Evolutionary conservation across 2,329 filamentous ascomycete genomes (phyloP).

Genomic region (Penicillium sp.): DNA sequence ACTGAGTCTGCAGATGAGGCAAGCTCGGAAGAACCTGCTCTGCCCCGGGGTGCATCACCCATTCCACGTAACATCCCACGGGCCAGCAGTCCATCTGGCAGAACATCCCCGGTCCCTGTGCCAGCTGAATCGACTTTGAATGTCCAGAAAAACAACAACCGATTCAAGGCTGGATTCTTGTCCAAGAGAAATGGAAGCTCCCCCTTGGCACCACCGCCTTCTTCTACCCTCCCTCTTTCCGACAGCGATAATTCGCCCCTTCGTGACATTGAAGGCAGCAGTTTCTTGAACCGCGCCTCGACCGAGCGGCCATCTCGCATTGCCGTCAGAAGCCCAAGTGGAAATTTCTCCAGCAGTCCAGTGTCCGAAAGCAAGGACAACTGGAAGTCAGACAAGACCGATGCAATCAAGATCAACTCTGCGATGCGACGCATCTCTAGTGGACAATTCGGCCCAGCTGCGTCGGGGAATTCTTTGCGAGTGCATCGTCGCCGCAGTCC

Average conservation of each 20-base stretch:
- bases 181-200: conserved; percentile 63
- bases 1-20: conserved; percentile 53
- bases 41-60: conserved; percentile 51
- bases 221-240: conserved; percentile 56
- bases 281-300: conserved; percentile 46
- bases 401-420: conserved; percentile 50
- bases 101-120: conserved; percentile 54
- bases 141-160: conserved; percentile 59
- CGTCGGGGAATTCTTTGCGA: conserved; percentile 37
- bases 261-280: conserved; percentile 48
- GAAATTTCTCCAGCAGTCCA: conserved; percentile 31
- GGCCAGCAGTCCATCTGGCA: conserved; percentile 36
- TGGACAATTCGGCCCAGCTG: conserved; percentile 35
- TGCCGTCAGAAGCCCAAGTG: conserved; percentile 38
- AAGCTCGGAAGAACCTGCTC: conserved; percentile 47
- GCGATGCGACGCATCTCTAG: conserved; percentile 53
- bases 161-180: conserved; percentile 86
- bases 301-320: conserved; percentile 37
- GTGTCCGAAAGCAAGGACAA: conserved; percentile 47
- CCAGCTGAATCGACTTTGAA: conserved; percentile 56
- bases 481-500: conserved; percentile 54
- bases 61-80: conserved; percentile 42
- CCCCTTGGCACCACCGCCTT: conserved; percentile 53
- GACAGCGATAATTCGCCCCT: conserved; percentile 54
- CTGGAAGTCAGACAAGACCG: conserved; percentile 45